These are phyloP conservation scores for Theileria sp. DNA, from an alignment of 169 alveolate species.

Conservation along the genomic window DNA sequence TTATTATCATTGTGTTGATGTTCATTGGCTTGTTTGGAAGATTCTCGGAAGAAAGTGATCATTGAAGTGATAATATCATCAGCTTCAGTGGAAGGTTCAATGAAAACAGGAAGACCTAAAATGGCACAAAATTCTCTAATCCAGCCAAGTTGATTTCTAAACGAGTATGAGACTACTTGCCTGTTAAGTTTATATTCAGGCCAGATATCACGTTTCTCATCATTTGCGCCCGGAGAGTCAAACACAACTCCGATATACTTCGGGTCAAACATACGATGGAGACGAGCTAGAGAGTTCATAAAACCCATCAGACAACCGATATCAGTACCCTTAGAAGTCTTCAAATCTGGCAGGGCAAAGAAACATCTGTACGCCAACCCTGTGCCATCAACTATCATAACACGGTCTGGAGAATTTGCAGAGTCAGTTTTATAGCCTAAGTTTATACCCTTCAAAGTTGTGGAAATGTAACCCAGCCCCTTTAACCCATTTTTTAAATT, in stretches of 20 bases:
- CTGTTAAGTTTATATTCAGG: conserved; percentile 73
- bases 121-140: conserved; percentile 72
- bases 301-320: conserved; percentile 75
- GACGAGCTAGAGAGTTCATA: conserved; percentile 70
- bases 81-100: conserved; percentile 68
- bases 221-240: conserved; percentile 76
- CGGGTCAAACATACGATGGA: conserved; percentile 67
- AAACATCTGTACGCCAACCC: conserved; percentile 75
- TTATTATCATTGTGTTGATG: background rate
- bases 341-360: conserved; percentile 74
- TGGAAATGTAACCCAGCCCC: background rate
- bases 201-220: conserved; percentile 71
- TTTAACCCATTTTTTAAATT: background rate
- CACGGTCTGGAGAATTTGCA: conserved; percentile 33
- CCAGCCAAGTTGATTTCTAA: conserved; percentile 71
- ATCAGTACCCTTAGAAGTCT: conserved; percentile 69
- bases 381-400: conserved; percentile 74
- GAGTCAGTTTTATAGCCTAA: background rate
- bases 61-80: conserved; percentile 72
- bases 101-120: conserved; percentile 71
- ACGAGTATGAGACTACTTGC: conserved; percentile 64
- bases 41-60: conserved; percentile 52
- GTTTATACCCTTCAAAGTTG: conserved; percentile 13
- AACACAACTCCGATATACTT: conserved; percentile 70
- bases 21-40: conserved; percentile 27